Percentiles rank a stretch among this genome's conserved stretches.
phyloP scores from a whole-genome alignment of 768 basidiomycete species.

The Rhizopogon salebrosus region DNA sequence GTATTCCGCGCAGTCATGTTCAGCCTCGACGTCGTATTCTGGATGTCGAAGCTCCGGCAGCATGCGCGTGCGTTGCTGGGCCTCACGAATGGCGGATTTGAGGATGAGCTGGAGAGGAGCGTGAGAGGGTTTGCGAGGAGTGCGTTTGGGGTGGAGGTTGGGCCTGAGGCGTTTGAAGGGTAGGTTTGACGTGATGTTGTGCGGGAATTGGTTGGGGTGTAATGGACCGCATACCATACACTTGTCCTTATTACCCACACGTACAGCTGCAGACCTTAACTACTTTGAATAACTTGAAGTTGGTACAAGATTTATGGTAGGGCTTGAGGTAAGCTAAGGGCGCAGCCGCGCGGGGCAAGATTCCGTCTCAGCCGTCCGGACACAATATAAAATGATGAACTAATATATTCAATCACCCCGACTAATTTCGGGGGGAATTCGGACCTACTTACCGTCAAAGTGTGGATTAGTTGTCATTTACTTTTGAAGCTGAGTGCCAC shows the following conservation, averaged over 20 bases:
- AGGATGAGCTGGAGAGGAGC: conserved; percentile 75
- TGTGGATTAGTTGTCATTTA: too few species aligned
- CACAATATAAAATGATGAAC: too few species aligned
- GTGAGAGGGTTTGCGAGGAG: conserved; percentile 74
- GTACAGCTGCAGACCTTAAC: too few species aligned
- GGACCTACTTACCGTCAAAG: too few species aligned
- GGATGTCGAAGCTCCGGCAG: conserved; percentile 47
- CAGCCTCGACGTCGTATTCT: conserved; percentile 70
- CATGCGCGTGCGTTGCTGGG: conserved; percentile 39
- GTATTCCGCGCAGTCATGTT: conserved; percentile 63
- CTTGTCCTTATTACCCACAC: neutral
- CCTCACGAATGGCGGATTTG: conserved; percentile 51
- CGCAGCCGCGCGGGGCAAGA: too few species aligned
- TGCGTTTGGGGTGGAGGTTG: conserved; percentile 74
- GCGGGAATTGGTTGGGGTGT: neutral
- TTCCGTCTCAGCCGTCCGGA: too few species aligned
- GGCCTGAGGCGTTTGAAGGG: conserved; percentile 49
- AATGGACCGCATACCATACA: neutral
- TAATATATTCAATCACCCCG: too few species aligned
- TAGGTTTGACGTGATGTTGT: conserved; percentile 14
- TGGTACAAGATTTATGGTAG: too few species aligned
- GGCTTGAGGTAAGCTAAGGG: too few species aligned
- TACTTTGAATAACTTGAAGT: too few species aligned
- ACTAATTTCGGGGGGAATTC: too few species aligned
- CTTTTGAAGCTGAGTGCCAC: too few species aligned